Conservation (phyloP, 179 eudicot species). For the Sideroxylon spinosum region DNA sequence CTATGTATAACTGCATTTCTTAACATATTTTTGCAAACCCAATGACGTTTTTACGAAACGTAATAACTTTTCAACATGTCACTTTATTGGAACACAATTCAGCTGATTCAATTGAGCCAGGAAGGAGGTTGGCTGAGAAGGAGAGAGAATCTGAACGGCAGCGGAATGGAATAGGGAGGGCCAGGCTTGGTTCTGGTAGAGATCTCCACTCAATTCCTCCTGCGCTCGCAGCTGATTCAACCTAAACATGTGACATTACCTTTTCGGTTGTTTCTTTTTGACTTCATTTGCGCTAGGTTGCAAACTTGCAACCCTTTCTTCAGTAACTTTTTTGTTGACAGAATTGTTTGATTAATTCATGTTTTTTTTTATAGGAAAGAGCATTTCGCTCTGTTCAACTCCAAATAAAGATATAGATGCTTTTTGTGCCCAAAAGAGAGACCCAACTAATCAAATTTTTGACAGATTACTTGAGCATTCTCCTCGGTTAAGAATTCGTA, state of each 20-base stretch:
- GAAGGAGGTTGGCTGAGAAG: too few relatives aligned
- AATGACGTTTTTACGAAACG: too few relatives aligned
- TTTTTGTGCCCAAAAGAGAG: background rate
- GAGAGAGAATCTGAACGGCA: constrained; percentile 14
- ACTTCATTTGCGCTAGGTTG: constrained; percentile 10
- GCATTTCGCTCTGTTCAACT: background rate
- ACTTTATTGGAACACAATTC: constrained; percentile 87
- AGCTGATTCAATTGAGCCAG: constrained; percentile 60
- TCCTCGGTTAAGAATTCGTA: too few relatives aligned
- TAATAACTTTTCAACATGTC: too few relatives aligned
- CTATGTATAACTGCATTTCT: too few relatives aligned
- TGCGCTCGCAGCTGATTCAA: constrained; percentile 27
- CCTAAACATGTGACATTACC: background rate
- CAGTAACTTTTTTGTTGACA: constrained; percentile 5
- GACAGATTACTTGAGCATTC: background rate
- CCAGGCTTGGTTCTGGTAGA: constrained; percentile 23
- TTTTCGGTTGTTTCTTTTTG: background rate
- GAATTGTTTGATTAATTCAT: background rate
- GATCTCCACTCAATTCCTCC: constrained; percentile 14
- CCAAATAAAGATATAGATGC: background rate
- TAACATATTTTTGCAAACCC: too few relatives aligned
- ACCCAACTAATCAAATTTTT: background rate
- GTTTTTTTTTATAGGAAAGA: background rate
- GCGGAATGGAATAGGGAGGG: constrained; percentile 29
- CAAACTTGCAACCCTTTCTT: constrained; percentile 14